Conservation (phyloP, 371 early-diverging fungal species). For the Capniomyces stellatus region DNA sequence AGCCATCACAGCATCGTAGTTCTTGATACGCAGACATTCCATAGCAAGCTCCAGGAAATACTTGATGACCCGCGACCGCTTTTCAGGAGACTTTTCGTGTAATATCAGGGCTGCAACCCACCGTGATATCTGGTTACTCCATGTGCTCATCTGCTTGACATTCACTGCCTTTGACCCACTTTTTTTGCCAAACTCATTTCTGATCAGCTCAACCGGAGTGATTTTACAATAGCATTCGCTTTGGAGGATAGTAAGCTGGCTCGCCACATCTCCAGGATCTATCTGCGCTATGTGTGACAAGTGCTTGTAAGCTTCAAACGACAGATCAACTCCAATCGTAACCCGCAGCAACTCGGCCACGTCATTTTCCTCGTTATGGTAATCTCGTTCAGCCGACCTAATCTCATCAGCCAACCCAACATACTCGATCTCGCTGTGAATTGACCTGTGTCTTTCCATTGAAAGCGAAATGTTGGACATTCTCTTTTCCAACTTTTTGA, state of each 20-base stretch:
- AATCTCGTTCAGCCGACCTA: no score
- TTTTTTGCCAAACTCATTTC: constrained; percentile 22
- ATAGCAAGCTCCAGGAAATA: constrained; percentile 46
- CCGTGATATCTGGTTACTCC: constrained; percentile 27
- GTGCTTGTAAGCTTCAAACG: constrained; percentile 20
- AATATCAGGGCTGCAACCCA: constrained; percentile 57
- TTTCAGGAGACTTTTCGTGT: constrained; percentile 39
- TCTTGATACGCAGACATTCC: constrained; percentile 39
- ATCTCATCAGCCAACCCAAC: no score
- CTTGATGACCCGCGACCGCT: constrained; percentile 41
- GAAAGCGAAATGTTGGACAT: not conserved
- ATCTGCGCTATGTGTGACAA: constrained; percentile 20
- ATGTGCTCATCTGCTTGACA: constrained; percentile 21
- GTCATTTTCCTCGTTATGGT: constrained; percentile 16
- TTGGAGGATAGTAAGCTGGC: constrained; percentile 24
- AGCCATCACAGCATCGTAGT: constrained; percentile 64
- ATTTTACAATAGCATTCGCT: constrained; percentile 26
- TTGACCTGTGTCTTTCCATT: no score
- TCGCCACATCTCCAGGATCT: constrained; percentile 20
- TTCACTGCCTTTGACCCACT: constrained; percentile 12
- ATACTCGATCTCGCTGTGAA: no score
- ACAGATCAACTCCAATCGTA: constrained; percentile 22
- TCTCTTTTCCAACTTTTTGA: not conserved
- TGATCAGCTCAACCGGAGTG: constrained; percentile 20
- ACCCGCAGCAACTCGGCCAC: constrained; percentile 23